Evolutionary conservation across 2,329 filamentous ascomycete species (phyloP).

Genomic region (Pseudogymnoascus sp.): DNA sequence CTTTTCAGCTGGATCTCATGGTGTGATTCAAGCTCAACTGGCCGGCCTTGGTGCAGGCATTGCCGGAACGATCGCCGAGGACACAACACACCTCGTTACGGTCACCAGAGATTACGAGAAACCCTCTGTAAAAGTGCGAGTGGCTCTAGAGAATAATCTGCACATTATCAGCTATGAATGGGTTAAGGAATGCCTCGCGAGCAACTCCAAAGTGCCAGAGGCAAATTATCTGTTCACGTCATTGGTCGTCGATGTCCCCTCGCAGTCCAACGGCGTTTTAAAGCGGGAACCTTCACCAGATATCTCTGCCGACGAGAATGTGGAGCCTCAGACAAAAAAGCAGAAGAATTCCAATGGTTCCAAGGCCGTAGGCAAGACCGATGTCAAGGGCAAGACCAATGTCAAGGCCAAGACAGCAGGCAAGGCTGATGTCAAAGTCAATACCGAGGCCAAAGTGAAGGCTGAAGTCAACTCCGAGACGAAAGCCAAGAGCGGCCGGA

Average conservation of each 20-base stretch:
- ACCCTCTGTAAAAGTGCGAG: slow-evolving; percentile 37
- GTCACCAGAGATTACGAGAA: slow-evolving; percentile 44
- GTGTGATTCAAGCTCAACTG: slow-evolving; percentile 36
- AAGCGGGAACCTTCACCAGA: slow-evolving; percentile 17
- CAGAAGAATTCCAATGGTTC: slow-evolving; percentile 22
- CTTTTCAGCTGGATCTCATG: slow-evolving; percentile 40
- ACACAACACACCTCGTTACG: slow-evolving; percentile 50
- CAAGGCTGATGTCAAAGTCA: slow-evolving; percentile 19
- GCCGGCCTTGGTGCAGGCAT: slow-evolving; percentile 41
- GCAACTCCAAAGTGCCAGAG: slow-evolving; percentile 33
- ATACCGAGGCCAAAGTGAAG: slow-evolving; percentile 11
- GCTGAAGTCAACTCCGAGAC: not conserved
- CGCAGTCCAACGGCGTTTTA: slow-evolving; percentile 16
- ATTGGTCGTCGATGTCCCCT: slow-evolving; percentile 11
- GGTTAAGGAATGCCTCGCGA: slow-evolving; percentile 47
- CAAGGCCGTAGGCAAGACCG: slow-evolving; percentile 25
- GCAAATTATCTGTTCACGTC: slow-evolving; percentile 23
- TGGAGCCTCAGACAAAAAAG: slow-evolving; percentile 25
- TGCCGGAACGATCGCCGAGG: slow-evolving; percentile 38
- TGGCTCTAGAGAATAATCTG: slow-evolving; percentile 37
- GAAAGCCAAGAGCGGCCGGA: slow-evolving; percentile 17
- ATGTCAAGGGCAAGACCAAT: slow-evolving; percentile 21
- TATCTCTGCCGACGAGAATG: slow-evolving; percentile 23
- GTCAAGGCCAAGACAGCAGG: slow-evolving; percentile 23
- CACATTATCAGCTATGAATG: slow-evolving; percentile 52